Percentiles rank a stretch among this genome's conserved stretches.
Evolutionary conservation across 73 alveolate species (phyloP).

Genomic region (Tetrahymena malaccensis): DNA sequence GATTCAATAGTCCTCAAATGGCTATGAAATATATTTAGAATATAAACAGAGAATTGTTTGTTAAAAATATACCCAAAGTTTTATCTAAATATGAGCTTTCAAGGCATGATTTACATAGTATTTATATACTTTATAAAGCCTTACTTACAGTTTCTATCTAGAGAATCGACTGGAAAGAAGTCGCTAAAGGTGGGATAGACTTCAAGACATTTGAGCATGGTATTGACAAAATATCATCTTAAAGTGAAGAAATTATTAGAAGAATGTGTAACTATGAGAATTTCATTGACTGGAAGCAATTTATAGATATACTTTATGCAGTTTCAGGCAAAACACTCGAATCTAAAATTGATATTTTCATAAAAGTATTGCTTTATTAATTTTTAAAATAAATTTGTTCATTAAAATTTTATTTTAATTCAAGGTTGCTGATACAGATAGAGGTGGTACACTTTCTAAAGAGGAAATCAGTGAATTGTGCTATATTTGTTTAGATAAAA

Average conservation of each 20-base stretch:
- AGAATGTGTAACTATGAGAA: neutral
- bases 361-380: neutral
- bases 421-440: neutral
- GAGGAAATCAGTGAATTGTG: neutral
- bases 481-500: neutral
- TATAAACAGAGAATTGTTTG: neutral
- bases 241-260: neutral
- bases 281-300: neutral
- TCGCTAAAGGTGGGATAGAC: neutral
- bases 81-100: neutral
- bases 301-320: neutral
- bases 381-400: neutral
- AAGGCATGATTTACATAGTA: neutral
- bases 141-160: neutral
- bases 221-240: neutral
- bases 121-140: neutral
- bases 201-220: neutral
- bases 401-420: neutral
- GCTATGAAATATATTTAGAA: neutral
- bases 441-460: neutral
- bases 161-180: neutral
- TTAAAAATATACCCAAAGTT: neutral
- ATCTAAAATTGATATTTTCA: neutral
- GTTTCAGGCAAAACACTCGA: neutral
- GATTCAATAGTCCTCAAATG: neutral